phyloP scores from a whole-genome alignment of 2,329 filamentous ascomycete species.

The Fusarium nematophilum region DNA sequence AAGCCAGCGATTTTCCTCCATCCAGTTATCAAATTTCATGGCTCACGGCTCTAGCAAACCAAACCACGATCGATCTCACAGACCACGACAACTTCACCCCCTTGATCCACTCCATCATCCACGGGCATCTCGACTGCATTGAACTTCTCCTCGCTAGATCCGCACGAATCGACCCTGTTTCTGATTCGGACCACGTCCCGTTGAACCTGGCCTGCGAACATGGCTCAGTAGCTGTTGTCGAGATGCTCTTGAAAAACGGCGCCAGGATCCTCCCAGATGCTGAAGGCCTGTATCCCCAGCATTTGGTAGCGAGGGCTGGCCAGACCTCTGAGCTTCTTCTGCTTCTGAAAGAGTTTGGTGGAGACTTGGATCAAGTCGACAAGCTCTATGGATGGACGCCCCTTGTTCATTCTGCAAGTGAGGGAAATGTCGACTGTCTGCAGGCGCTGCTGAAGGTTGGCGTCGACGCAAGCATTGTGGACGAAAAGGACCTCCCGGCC shows the following conservation, averaged over 20 bases:
- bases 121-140: conserved; percentile 84
- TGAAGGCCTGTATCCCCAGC: conserved; percentile 96
- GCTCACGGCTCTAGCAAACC: conserved; percentile 64
- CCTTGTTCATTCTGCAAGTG: conserved; percentile 93
- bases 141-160: conserved; percentile 79
- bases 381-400: conserved; percentile 99
- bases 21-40: background rate
- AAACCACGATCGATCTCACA: conserved; percentile 83
- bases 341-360: conserved; percentile 85
- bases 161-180: conserved; percentile 86
- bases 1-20: conserved; percentile 32
- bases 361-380: conserved; percentile 90
- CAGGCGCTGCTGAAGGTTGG: conserved; percentile 83
- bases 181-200: conserved; percentile 91
- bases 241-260: conserved; percentile 82
- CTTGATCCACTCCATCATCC: conserved; percentile 93
- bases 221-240: conserved; percentile 85
- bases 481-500: conserved; percentile 92
- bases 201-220: conserved; percentile 96
- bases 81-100: conserved; percentile 99
- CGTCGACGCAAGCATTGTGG: conserved; percentile 81
- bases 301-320: conserved; percentile 91
- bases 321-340: conserved; percentile 83
- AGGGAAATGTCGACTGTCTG: conserved; percentile 91
- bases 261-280: conserved; percentile 92